phyloP scores from a whole-genome alignment of 306 rosid genomes.

The Glycine soja region DNA sequence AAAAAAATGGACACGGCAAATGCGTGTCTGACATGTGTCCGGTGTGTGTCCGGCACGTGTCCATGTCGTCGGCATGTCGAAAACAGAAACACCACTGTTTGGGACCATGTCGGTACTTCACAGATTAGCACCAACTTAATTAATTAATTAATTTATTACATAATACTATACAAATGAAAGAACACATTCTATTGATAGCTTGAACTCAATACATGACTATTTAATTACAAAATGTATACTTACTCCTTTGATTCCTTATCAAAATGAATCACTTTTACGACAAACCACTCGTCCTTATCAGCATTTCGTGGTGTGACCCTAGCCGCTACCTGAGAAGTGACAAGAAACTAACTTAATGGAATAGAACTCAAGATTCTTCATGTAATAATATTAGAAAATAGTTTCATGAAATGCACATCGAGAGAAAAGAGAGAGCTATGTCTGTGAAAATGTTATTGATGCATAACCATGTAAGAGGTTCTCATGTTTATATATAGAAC shows the following conservation, averaged over 20 bases:
- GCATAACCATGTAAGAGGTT: slow-evolving; percentile 4
- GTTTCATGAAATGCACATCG: background rate
- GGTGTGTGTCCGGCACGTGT: no score
- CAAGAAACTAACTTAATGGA: slow-evolving; percentile 45
- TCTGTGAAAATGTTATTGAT: slow-evolving; percentile 4
- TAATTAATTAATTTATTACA: no score
- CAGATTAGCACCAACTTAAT: background rate
- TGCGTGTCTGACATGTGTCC: no score
- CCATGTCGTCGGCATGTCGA: no score
- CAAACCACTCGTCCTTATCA: slow-evolving; percentile 95
- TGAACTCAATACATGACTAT: slow-evolving; percentile 11
- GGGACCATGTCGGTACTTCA: no score
- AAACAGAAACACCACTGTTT: no score
- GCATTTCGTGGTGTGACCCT: slow-evolving; percentile 87
- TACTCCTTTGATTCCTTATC: slow-evolving; percentile 95
- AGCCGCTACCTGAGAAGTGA: slow-evolving; percentile 84
- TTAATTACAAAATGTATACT: slow-evolving; percentile 49
- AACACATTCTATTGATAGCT: slow-evolving; percentile 3
- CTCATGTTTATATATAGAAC: background rate
- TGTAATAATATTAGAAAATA: background rate
- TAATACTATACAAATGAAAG: slow-evolving; percentile 11
- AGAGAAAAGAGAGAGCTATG: background rate
- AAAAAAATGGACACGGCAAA: no score
- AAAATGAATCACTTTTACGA: slow-evolving; percentile 93
- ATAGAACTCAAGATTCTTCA: slow-evolving; percentile 29